A percentile compares a stretch with the other conserved stretches of the same genome.
These are phyloP conservation scores for Zygosaccharomyces sapae DNA, from an alignment of 1,139 yeast genomes.

Conservation along the genomic window DNA sequence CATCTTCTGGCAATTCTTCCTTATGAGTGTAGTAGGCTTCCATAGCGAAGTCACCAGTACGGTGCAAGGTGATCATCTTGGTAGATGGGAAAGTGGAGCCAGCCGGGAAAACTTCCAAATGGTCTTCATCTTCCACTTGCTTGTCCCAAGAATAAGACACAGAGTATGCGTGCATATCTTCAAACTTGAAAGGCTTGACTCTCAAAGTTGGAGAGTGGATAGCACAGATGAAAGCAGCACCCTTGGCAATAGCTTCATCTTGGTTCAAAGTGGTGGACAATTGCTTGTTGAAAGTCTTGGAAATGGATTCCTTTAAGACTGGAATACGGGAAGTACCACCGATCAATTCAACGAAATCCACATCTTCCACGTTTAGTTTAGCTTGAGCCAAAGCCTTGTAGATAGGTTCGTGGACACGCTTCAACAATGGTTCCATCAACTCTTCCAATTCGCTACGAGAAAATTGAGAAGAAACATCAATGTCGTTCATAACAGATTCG, in stretches of 20 bases:
- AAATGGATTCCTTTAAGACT: conserved; percentile 72
- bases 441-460: conserved; percentile 92
- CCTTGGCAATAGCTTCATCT: conserved; percentile 98
- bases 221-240: conserved; percentile 98
- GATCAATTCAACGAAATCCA: conserved; percentile 88
- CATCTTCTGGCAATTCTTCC: conserved; percentile 66
- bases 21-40: conserved; percentile 83
- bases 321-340: conserved; percentile 99
- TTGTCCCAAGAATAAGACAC: conserved; percentile 96
- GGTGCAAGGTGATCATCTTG: conserved; percentile 88
- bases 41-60: conserved; percentile 83
- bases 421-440: conserved; percentile 75
- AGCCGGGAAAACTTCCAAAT: conserved; percentile 93
- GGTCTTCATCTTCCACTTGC: conserved; percentile 82
- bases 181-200: conserved; percentile 98
- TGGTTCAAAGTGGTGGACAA: conserved; percentile 95
- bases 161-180: conserved; percentile 86
- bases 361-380: conserved; percentile 62
- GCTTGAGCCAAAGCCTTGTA: conserved; percentile 81
- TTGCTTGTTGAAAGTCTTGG: conserved; percentile 79
- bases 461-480: conserved; percentile 88
- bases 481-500: conserved; percentile 95
- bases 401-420: conserved; percentile 70
- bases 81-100: conserved; percentile 94
- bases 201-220: conserved; percentile 98